These are phyloP conservation scores for Clitocybe nebularis DNA, from an alignment of 1,284 basidiomycete species.

Conservation along the genomic window DNA sequence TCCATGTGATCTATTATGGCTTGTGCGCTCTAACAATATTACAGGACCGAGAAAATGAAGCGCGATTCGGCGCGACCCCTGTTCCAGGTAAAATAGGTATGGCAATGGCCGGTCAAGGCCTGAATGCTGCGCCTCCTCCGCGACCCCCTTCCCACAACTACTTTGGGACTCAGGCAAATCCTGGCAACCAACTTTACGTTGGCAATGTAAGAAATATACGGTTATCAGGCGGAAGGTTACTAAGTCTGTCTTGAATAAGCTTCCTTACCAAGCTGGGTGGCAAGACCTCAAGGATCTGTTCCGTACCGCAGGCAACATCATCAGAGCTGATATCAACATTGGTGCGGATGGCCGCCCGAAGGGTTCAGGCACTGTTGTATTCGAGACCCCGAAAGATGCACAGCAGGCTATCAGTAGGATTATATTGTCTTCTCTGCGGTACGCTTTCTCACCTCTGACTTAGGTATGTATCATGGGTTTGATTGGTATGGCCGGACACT, in stretches of 20 bases:
- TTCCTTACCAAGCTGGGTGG: conserved; percentile 96
- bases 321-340: conserved; percentile 93
- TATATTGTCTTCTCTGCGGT: no score
- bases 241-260: conserved; percentile 41
- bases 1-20: conserved; percentile 1
- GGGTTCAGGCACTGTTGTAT: conserved; percentile 93
- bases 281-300: conserved; percentile 98
- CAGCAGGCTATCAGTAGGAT: conserved; percentile 85
- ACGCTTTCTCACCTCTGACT: conserved; percentile 6
- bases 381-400: conserved; percentile 88
- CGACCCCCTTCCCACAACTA: conserved; percentile 72
- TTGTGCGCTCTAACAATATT: background rate
- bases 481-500: conserved; percentile 92
- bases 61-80: conserved; percentile 90
- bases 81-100: conserved; percentile 91
- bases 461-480: conserved; percentile 91
- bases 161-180: conserved; percentile 58
- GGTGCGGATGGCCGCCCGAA: conserved; percentile 90
- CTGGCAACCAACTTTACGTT: conserved; percentile 88
- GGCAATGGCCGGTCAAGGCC: conserved; percentile 81
- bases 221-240: conserved; percentile 1
- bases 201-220: conserved; percentile 77
- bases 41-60: conserved; percentile 96
- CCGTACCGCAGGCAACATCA: conserved; percentile 89
- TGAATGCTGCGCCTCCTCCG: conserved; percentile 69